Conservation (phyloP, 208 protist species). For the Trypanosoma cruzi region DNA sequence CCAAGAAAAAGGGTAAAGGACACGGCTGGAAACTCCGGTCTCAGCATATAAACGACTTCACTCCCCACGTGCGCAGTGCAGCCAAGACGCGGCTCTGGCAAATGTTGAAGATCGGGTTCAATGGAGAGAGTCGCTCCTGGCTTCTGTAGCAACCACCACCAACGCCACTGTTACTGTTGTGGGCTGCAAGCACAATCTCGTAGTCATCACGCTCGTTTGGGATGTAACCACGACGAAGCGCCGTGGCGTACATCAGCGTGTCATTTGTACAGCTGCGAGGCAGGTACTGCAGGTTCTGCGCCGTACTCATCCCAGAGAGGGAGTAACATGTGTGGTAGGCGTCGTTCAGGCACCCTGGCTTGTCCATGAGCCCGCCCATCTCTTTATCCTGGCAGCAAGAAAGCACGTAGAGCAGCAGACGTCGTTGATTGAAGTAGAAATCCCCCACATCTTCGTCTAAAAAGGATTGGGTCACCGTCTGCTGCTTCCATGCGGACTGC, state of each 20-base stretch:
- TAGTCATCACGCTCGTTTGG: constrained; percentile 34
- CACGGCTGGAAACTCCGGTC: neutral
- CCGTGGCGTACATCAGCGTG: constrained; percentile 35
- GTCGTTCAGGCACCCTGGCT: constrained; percentile 73
- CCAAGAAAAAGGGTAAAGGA: neutral
- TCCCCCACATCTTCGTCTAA: constrained; percentile 60
- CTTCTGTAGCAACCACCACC: constrained; percentile 12
- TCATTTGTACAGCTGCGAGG: neutral
- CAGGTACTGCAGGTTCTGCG: constrained; percentile 79
- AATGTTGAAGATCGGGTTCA: constrained; percentile 85
- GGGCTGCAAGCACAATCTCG: constrained; percentile 46
- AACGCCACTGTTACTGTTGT: neutral
- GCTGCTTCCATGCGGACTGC: neutral
- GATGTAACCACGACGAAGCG: constrained; percentile 48
- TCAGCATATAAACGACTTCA: constrained; percentile 49
- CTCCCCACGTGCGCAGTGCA: constrained; percentile 44
- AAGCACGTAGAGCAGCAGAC: constrained; percentile 84
- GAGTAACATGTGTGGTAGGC: constrained; percentile 94
- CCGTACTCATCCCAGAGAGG: constrained; percentile 74
- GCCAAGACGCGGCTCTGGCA: constrained; percentile 44
- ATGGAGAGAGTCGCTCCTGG: constrained; percentile 48
- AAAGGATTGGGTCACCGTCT: constrained; percentile 17
- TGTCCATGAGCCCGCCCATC: constrained; percentile 87
- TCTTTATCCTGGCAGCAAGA: constrained; percentile 60
- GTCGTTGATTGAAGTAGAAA: constrained; percentile 75